Percentiles rank a stretch among this genome's conserved stretches.
Evolutionary conservation across 2,329 filamentous ascomycete genomes (phyloP).

Genomic region (Alternaria conjuncta): DNA sequence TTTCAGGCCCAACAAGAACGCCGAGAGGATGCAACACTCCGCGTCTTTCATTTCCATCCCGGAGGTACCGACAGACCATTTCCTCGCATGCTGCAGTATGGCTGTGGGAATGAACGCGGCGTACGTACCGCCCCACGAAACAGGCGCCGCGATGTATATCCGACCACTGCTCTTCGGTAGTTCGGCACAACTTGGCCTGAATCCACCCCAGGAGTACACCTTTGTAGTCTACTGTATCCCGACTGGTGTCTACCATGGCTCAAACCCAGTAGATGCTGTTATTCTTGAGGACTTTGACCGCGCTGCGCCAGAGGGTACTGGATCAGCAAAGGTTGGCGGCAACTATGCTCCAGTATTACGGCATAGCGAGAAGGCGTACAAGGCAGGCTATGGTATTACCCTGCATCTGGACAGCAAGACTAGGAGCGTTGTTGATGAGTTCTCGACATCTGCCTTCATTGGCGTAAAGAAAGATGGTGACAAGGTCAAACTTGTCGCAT

Average conservation of each 20-base stretch:
- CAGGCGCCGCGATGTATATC: conserved; percentile 90
- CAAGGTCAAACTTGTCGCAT: conserved; percentile 77
- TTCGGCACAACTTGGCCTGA: conserved; percentile 83
- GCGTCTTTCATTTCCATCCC: conserved; percentile 85
- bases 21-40: conserved; percentile 81
- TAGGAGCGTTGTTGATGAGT: conserved; percentile 89
- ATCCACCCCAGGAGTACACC: conserved; percentile 87
- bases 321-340: conserved; percentile 90
- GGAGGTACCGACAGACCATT: conserved; percentile 75
- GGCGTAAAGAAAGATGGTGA: conserved; percentile 70
- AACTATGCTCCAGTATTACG: conserved; percentile 94
- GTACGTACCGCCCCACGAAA: conserved; percentile 87
- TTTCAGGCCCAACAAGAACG: conserved; percentile 89
- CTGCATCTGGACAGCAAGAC: conserved; percentile 88
- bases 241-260: conserved; percentile 92
- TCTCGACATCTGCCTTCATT: conserved; percentile 92
- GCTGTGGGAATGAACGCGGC: conserved; percentile 89
- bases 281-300: conserved; percentile 94
- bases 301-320: conserved; percentile 87
- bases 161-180: conserved; percentile 88
- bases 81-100: conserved; percentile 76
- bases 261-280: conserved; percentile 82
- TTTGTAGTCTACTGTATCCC: conserved; percentile 91
- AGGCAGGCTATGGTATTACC: conserved; percentile 89
- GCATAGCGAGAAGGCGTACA: conserved; percentile 81